Evolutionary conservation across 108 stramenopile species (phyloP), one percentile per base, ranked within the genome.

Genomic region (Cyclotella cryptica): DNA sequence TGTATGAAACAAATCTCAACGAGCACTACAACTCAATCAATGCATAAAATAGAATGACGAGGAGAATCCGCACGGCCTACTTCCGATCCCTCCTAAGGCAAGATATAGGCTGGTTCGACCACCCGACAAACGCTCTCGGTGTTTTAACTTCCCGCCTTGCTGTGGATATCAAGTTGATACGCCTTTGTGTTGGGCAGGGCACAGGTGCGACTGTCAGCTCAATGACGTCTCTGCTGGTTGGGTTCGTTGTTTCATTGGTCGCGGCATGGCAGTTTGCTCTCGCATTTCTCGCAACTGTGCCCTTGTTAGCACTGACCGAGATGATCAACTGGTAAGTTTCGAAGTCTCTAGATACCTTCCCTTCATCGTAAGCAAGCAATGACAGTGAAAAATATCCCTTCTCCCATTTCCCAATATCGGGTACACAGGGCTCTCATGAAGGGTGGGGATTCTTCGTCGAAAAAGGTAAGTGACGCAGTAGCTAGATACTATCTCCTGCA

Each of bases 201-300:
- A 70, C 72, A 0, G 78, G 72, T 11, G 72, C 78, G 1, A 74
- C 71, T 44, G 53, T 79, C 27, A 72, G 58, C 19, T 66, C 74
- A 0, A 43, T 47, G 49, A 65, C 66, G 5, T 30, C 27, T 39
- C 24, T 84, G 67, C 21, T 69, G 27, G 76, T 71, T n/a, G 89
- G 85, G 11, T 52, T 88, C 26, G 44, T 80, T 44, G 78, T 90
- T 40, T 69, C 86, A 2, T 85, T 90, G 71, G 26, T 77, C 35
- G 86, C 83, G 13, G 81, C 83, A 12, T 85, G 80, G 77, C 71
- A 80, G 35, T 73, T 90, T 45, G 66, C 86, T 29, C 49, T 88
- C 13, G 87, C 81, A 24, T 67, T 90, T 54, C 30, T 88, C 24
- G 85, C 71, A 26, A 88, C 88, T 49, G 45, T 89, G 71, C 90